Conservation (phyloP, 805 yeast genomes). For the Yarrowia keelungensis region DNA sequence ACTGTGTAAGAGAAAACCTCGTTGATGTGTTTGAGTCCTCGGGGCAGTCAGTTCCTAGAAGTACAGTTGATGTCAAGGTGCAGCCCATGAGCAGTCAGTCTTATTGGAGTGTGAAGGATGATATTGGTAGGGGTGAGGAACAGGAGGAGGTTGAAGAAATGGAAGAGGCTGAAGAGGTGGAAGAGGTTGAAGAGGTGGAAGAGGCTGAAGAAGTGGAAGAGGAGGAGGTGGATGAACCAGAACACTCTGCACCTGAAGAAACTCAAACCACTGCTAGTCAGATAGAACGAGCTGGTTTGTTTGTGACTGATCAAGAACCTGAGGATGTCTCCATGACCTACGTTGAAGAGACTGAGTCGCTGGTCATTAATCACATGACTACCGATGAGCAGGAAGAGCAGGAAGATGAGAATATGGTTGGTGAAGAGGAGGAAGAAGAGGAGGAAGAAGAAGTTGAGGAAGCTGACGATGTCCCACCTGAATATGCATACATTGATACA, state of each 20-base stretch:
- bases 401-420: constrained; percentile 42
- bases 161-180: background rate
- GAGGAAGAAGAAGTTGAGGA: constrained; percentile 36
- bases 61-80: constrained; percentile 5
- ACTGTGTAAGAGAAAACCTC: constrained; percentile 61
- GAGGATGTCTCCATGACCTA: constrained; percentile 7
- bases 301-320: background rate
- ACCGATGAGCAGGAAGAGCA: constrained; percentile 32
- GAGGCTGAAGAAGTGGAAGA: background rate
- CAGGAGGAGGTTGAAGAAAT: background rate
- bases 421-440: constrained; percentile 42
- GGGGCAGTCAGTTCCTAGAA: constrained; percentile 52
- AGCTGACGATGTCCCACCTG: background rate
- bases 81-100: constrained; percentile 31
- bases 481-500: constrained; percentile 22
- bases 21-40: constrained; percentile 55
- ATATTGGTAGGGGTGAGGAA: background rate
- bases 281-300: constrained; percentile 6
- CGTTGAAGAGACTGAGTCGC: constrained; percentile 17
- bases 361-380: constrained; percentile 30
- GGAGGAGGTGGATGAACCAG: no score
- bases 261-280: constrained; percentile 1
- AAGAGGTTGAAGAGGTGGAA: background rate
- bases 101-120: constrained; percentile 5
- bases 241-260: background rate